phyloP scores from a whole-genome alignment of 2,329 filamentous ascomycete species.

The Rhinocladiella similis region DNA sequence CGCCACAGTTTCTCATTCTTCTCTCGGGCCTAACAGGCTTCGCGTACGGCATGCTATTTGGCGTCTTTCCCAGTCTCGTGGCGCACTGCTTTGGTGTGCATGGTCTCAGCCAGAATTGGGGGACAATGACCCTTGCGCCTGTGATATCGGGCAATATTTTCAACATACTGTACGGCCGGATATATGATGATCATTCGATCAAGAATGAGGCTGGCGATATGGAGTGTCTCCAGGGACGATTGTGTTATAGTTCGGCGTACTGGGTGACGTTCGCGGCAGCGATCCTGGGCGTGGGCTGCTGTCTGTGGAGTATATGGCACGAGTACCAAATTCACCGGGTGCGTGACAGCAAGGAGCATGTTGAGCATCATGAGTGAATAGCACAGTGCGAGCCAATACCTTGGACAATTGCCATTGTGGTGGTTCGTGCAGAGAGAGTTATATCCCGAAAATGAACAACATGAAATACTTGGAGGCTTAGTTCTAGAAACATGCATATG shows the following conservation, averaged over 20 bases:
- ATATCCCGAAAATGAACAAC: neutral
- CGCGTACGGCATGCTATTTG: constrained; percentile 90
- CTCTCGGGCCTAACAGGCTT: constrained; percentile 84
- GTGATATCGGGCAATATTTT: constrained; percentile 88
- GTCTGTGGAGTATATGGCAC: constrained; percentile 41
- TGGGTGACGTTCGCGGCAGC: constrained; percentile 58
- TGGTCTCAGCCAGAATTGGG: constrained; percentile 93
- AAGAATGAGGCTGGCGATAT: constrained; percentile 65
- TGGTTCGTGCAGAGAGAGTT: neutral
- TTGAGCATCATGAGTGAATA: constrained; percentile 19
- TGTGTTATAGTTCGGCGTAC: constrained; percentile 82
- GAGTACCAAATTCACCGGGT: constrained; percentile 36
- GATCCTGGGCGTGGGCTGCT: constrained; percentile 17
- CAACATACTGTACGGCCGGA: constrained; percentile 83
- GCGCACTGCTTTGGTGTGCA: constrained; percentile 89
- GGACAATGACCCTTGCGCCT: constrained; percentile 86
- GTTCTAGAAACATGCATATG: neutral
- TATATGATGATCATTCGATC: constrained; percentile 80
- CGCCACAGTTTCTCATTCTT: constrained; percentile 73
- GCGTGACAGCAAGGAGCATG: constrained; percentile 13
- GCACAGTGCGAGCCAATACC: constrained; percentile 1
- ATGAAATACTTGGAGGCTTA: neutral
- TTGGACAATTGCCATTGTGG: neutral
- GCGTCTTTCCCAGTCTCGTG: constrained; percentile 85
- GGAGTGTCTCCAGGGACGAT: constrained; percentile 72